These are phyloP conservation scores for Chrysosporium keratinophilum DNA, from an alignment of 2,329 filamentous ascomycete genomes.

Conservation along the genomic window DNA sequence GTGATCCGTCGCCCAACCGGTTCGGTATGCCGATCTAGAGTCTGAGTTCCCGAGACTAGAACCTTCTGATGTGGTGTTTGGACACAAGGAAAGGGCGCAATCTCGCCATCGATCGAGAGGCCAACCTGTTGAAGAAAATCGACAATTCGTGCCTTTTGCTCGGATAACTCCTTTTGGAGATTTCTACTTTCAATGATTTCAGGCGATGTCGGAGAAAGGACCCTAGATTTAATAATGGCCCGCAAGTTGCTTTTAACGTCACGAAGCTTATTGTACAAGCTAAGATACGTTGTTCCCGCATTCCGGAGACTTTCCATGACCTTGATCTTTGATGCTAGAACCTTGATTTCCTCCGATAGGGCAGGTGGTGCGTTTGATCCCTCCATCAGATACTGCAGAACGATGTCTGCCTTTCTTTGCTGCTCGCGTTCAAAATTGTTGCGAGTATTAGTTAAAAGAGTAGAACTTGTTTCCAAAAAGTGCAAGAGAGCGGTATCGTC, in stretches of 20 bases:
- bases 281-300: slow-evolving; percentile 22
- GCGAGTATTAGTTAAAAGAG: slow-evolving; percentile 23
- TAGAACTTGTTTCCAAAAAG: slow-evolving; percentile 25
- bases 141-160: slow-evolving; percentile 28
- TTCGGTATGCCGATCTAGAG: slow-evolving; percentile 6
- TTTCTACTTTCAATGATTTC: slow-evolving; percentile 28
- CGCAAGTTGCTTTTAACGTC: slow-evolving; percentile 30
- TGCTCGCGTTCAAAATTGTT: slow-evolving; percentile 24
- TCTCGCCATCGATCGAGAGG: slow-evolving; percentile 20
- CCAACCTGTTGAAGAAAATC: slow-evolving; percentile 25
- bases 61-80: slow-evolving; percentile 10
- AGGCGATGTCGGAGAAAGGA: slow-evolving; percentile 23
- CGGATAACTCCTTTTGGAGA: slow-evolving; percentile 26
- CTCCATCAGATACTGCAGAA: slow-evolving; percentile 31
- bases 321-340: slow-evolving; percentile 29
- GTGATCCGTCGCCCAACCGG: neutral
- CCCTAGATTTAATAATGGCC: slow-evolving; percentile 27
- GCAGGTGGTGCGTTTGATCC: slow-evolving; percentile 25
- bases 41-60: slow-evolving; percentile 16
- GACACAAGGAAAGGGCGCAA: neutral
- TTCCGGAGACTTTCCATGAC: slow-evolving; percentile 28
- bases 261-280: slow-evolving; percentile 25
- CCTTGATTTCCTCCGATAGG: slow-evolving; percentile 28
- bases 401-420: slow-evolving; percentile 28
- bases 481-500: slow-evolving; percentile 22